Evolutionary conservation across 352 stramenopile species (phyloP), one percentile per base, ranked within the genome.

Genomic region (Thalassiosira mediterranea): DNA sequence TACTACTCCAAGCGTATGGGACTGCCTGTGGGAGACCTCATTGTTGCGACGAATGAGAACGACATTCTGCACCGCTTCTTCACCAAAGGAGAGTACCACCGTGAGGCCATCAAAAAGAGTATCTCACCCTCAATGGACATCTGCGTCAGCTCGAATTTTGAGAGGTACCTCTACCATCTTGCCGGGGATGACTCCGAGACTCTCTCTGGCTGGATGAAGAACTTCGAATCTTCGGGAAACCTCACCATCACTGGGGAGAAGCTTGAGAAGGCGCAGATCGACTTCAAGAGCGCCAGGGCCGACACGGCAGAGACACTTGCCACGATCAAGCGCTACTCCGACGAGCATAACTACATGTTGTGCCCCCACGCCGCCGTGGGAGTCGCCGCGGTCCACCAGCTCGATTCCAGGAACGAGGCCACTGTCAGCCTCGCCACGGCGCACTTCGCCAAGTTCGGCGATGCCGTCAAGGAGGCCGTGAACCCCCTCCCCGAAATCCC

Each of bases 41-140:
- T 99, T 38, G 95, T 99, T 28, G 96, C 96, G n/a, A 99, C 96
- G 8, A 99, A 99, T 84, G 97, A 99, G 85, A 99, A 99, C 83
- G 96, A 99, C 75, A 99, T 99, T 69, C 86, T 99, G 21, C 95
- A 99, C 84, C 92, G 95, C 52, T 99, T 99, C 86, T 99, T 99
- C 81, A 94, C 91, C 15, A 96, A 92, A 54, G 97, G 97, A 68
- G 96, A 98, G 79, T 99, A 99, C 87, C 95, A 98, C 62, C 91
- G 96, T 49, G 85, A 95, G 72, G 57, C 71, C 10, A 97, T 98
- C 72, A 82, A 94, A 46, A 90, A 97, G 77, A 98, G 96, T 46
- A 96, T 97, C 48, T 96, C 95, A 52, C 97, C 97, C 32, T 98
- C 94, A 1, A 99, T 99, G 97, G 97, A 99, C 81, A 99, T 99